These are phyloP conservation scores for Kwoniella shandongensis DNA, from an alignment of 768 basidiomycete species.

Conservation along the genomic window DNA sequence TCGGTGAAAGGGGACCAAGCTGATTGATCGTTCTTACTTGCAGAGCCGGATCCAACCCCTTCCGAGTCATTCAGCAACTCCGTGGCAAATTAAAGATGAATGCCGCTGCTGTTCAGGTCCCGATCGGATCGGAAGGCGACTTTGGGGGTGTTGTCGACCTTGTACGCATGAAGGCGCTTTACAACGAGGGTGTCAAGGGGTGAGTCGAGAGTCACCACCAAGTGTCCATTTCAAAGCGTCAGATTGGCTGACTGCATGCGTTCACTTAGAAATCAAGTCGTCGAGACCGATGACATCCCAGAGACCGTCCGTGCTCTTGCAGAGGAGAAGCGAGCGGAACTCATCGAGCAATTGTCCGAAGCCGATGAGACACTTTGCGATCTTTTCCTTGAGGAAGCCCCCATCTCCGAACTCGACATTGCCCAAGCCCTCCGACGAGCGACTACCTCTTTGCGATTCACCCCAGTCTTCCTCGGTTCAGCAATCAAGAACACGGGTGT, in stretches of 20 bases:
- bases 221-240: not conserved
- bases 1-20: not conserved
- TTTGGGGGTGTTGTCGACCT: constrained; percentile 91
- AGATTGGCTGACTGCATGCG: not conserved
- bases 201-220: constrained; percentile 48
- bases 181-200: constrained; percentile 95
- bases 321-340: constrained; percentile 78
- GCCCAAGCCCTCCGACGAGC: constrained; percentile 82
- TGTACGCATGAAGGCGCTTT: constrained; percentile 89
- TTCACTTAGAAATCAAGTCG: constrained; percentile 65
- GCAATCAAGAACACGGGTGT: constrained; percentile 97
- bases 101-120: constrained; percentile 93
- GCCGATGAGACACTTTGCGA: constrained; percentile 96
- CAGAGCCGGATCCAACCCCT: constrained; percentile 95
- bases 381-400: constrained; percentile 78
- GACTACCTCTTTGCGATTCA: constrained; percentile 83
- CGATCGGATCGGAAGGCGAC: constrained; percentile 84
- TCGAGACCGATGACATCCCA: constrained; percentile 85
- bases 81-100: constrained; percentile 85
- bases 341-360: constrained; percentile 92
- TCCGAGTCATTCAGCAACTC: constrained; percentile 89
- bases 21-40: not conserved
- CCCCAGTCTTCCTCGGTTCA: constrained; percentile 94
- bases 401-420: constrained; percentile 70
- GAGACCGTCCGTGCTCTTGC: constrained; percentile 70